Evolutionary conservation across 441 rosid species (phyloP).

Genomic region (Populus tomentosa): DNA sequence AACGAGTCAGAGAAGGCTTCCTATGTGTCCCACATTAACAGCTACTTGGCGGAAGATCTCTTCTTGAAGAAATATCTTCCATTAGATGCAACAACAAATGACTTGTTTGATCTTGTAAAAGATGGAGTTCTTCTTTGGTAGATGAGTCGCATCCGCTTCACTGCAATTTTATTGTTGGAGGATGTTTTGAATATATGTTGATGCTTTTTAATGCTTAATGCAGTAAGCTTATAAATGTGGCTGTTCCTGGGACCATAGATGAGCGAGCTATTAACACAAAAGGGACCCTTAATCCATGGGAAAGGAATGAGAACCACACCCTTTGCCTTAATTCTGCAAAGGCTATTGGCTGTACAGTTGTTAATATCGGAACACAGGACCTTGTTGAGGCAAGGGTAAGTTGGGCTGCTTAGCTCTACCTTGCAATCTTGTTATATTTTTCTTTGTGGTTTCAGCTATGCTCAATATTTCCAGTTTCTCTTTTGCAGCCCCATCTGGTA

Average conservation of each 20-base stretch:
- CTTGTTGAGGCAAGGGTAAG: constrained; percentile 94
- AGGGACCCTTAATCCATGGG: constrained; percentile 86
- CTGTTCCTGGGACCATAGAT: constrained; percentile 98
- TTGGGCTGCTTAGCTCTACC: background rate
- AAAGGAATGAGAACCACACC: constrained; percentile 95
- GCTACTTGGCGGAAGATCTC: constrained; percentile 74
- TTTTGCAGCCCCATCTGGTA: constrained; percentile 81
- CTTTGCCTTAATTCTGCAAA: constrained; percentile 98
- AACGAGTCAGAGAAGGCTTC: constrained; percentile 91
- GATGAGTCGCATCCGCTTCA: background rate
- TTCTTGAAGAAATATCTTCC: constrained; percentile 85
- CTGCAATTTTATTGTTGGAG: background rate
- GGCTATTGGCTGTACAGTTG: constrained; percentile 99
- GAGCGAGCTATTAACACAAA: constrained; percentile 97
- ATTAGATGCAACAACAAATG: constrained; percentile 69
- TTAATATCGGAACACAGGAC: constrained; percentile 94
- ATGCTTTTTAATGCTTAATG: constrained; percentile 23
- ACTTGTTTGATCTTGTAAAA: constrained; percentile 81
- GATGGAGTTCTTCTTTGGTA: constrained; percentile 99
- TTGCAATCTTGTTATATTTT: background rate
- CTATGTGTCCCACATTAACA: constrained; percentile 86
- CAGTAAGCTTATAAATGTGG: constrained; percentile 98
- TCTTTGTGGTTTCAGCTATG: constrained; percentile 9
- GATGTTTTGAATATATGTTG: constrained; percentile 14
- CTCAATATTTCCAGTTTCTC: constrained; percentile 11